phyloP scores from a whole-genome alignment of 768 basidiomycete genomes.

The Russula vinacea region DNA sequence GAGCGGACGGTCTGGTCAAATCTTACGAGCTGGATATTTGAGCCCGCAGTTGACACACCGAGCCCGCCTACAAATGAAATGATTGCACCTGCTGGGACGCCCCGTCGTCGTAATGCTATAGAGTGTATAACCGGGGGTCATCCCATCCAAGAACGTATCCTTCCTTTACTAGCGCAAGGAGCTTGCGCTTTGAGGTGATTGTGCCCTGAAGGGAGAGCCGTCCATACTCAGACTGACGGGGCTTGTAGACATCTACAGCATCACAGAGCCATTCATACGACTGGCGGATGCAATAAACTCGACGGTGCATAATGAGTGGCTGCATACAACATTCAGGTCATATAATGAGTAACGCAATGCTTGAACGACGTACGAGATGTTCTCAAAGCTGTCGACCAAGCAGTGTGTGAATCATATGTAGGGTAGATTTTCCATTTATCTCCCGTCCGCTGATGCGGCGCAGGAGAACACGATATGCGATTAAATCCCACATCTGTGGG shows the following conservation, averaged over 20 bases:
- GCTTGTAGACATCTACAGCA: constrained; percentile 95
- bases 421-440: constrained; percentile 97
- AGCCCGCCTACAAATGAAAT: constrained; percentile 87
- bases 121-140: constrained; percentile 94
- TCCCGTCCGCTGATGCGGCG: constrained; percentile 89
- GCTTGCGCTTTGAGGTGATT: constrained; percentile 95
- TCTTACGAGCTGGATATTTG: constrained; percentile 81
- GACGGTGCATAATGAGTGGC: constrained; percentile 94
- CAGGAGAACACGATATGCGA: constrained; percentile 92
- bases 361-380: constrained; percentile 79
- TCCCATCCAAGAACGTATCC: constrained; percentile 91
- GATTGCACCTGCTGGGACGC: constrained; percentile 95
- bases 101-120: constrained; percentile 94
- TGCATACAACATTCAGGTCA: constrained; percentile 36
- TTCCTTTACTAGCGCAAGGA: constrained; percentile 81
- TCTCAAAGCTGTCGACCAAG: constrained; percentile 96
- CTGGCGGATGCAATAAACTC: constrained; percentile 96
- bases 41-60: constrained; percentile 84
- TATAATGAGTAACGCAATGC: background rate
- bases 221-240: constrained; percentile 95
- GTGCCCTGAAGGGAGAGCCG: constrained; percentile 91
- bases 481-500: constrained; percentile 99
- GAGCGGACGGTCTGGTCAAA: constrained; percentile 89
- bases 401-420: constrained; percentile 99
- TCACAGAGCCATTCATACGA: constrained; percentile 99